A percentile compares a stretch with the other conserved stretches of the same genome.
Evolutionary conservation across 345 rosid genomes (phyloP).

Genomic region (Anacardium occidentale): DNA sequence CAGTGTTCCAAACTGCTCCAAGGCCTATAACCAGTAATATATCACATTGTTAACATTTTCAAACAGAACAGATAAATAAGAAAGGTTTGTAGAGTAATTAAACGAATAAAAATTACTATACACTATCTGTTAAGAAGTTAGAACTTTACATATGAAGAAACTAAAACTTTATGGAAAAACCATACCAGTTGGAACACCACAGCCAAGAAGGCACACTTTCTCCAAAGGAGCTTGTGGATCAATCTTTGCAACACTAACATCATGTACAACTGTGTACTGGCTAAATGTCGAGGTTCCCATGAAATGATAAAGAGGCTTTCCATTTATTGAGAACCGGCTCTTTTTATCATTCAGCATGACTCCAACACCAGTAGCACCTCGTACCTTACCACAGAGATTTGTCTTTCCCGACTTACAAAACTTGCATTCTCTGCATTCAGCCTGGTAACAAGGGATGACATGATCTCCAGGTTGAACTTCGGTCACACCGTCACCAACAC

Average conservation of each 20-base stretch:
- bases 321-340: constrained; percentile 82
- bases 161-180: not conserved
- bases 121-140: not conserved
- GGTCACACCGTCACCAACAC: constrained; percentile 96
- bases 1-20: constrained; percentile 99
- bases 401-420: constrained; percentile 98
- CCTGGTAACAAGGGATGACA: constrained; percentile 97
- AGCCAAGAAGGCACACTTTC: constrained; percentile 97
- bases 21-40: constrained; percentile 47
- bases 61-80: not conserved
- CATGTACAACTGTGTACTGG: constrained; percentile 96
- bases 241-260: constrained; percentile 95
- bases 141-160: not conserved
- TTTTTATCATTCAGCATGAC: constrained; percentile 91
- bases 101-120: not conserved
- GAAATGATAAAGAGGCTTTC: constrained; percentile 87
- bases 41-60: not conserved
- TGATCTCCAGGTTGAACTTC: constrained; percentile 93
- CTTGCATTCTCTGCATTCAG: constrained; percentile 97
- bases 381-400: constrained; percentile 92
- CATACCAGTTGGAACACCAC: constrained; percentile 98
- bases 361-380: constrained; percentile 92
- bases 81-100: not conserved
- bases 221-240: constrained; percentile 93
- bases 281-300: constrained; percentile 99